Evolutionary conservation across 83 land plant species (phyloP).

Genomic region (Picea engelmannii): DNA sequence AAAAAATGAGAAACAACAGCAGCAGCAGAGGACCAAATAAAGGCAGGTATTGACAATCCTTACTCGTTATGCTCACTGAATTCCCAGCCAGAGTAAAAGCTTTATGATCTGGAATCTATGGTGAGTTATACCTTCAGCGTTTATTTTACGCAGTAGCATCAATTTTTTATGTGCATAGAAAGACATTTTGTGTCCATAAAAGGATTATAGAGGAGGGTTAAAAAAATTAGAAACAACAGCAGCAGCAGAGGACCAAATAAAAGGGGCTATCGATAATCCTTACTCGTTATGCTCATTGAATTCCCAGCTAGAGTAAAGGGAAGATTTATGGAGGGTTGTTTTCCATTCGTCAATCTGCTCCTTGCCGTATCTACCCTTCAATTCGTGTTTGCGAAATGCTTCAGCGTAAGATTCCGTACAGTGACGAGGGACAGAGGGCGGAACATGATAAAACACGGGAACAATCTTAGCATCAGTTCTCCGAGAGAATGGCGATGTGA

Average conservation of each 20-base stretch:
- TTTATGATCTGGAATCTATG: no score
- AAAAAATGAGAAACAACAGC: no score
- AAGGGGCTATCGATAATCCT: background rate
- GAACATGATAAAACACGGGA: background rate
- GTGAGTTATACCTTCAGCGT: background rate
- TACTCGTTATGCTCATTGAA: background rate
- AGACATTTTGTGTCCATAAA: background rate
- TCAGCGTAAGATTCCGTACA: background rate
- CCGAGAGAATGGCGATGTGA: background rate
- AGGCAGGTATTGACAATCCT: background rate
- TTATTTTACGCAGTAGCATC: background rate
- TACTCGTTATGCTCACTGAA: background rate
- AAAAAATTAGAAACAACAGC: background rate
- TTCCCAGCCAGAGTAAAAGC: background rate
- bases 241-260: no score
- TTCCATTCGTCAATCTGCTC: background rate
- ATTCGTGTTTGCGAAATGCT: background rate
- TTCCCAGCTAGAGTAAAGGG: background rate
- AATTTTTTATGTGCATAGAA: background rate
- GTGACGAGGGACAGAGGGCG: background rate
- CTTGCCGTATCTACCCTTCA: background rate
- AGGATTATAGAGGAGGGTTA: background rate
- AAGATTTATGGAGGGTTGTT: background rate
- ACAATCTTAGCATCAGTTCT: background rate
- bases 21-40: no score